These are phyloP conservation scores for Kandelia obovata DNA, from an alignment of 345 rosid species.

Conservation along the genomic window DNA sequence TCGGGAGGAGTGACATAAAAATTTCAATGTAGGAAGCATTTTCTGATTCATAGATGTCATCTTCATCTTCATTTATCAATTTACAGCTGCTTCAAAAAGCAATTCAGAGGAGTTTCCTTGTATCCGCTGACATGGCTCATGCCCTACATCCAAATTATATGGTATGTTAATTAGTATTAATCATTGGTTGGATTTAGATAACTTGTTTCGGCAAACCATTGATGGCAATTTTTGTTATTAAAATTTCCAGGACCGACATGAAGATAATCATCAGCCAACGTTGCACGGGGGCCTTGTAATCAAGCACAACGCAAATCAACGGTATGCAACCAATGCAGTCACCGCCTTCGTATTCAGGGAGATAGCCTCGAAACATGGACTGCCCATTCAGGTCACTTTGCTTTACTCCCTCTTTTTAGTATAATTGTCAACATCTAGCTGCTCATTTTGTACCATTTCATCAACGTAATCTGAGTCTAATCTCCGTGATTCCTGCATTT, in stretches of 20 bases:
- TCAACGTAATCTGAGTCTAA: too few species aligned
- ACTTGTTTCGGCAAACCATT: conserved; percentile 11
- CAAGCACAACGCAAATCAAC: conserved; percentile 95
- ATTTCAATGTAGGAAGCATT: neutral
- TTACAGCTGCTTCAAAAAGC: conserved; percentile 79
- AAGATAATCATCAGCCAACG: conserved; percentile 93
- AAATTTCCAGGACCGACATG: conserved; percentile 78
- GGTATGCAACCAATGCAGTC: conserved; percentile 91
- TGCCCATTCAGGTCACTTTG: conserved; percentile 69
- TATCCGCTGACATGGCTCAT: conserved; percentile 99
- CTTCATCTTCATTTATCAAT: conserved; percentile 12
- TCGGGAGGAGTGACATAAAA: neutral
- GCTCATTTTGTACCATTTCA: neutral
- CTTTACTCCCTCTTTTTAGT: neutral
- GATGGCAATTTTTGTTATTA: conserved; percentile 10
- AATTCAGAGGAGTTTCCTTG: conserved; percentile 79
- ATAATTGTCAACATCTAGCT: neutral
- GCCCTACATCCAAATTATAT: conserved; percentile 91
- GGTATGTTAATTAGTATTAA: conserved; percentile 34
- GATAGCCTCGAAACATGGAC: conserved; percentile 66
- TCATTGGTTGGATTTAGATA: conserved; percentile 6
- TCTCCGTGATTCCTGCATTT: too few species aligned
- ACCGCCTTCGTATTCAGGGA: conserved; percentile 80
- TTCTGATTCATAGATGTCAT: neutral
- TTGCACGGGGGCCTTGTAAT: conserved; percentile 98